Evolutionary conservation across 768 basidiomycete genomes (phyloP).

Genomic region (Suillus subluteus): DNA sequence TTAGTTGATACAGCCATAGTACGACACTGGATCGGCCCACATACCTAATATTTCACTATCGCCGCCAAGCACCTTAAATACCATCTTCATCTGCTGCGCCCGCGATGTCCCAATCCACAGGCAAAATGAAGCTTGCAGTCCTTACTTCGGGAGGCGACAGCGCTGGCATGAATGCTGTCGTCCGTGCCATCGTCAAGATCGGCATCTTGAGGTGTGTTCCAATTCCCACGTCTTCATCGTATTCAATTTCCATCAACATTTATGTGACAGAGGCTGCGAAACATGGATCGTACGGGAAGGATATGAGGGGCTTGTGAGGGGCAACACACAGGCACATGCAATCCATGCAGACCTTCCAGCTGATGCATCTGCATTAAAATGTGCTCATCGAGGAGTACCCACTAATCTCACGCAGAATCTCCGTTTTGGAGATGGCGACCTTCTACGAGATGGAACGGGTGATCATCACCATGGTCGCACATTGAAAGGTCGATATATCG

Average conservation of each 20-base stretch:
- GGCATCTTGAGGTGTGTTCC: slow-evolving; percentile 82
- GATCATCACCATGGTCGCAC: slow-evolving; percentile 69
- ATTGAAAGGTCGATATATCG: slow-evolving; percentile 90
- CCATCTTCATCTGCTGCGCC: not conserved
- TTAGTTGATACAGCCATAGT: not conserved
- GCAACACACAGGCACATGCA: slow-evolving; percentile 58
- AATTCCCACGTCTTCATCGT: slow-evolving; percentile 5
- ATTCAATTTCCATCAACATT: slow-evolving; percentile 14
- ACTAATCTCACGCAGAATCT: slow-evolving; percentile 66
- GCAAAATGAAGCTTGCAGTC: slow-evolving; percentile 84
- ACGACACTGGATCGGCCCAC: slow-evolving; percentile 6
- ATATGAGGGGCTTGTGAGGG: slow-evolving; percentile 95
- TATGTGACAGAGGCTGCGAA: slow-evolving; percentile 79
- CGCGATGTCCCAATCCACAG: slow-evolving; percentile 8
- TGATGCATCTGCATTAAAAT: slow-evolving; percentile 25
- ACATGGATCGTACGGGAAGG: slow-evolving; percentile 97
- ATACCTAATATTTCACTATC: slow-evolving; percentile 11
- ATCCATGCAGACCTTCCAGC: slow-evolving; percentile 33
- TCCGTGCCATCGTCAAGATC: slow-evolving; percentile 90
- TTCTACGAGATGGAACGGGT: slow-evolving; percentile 80
- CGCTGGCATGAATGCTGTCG: slow-evolving; percentile 96
- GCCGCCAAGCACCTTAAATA: slow-evolving; percentile 5
- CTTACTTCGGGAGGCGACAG: slow-evolving; percentile 97
- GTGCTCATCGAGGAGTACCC: slow-evolving; percentile 26
- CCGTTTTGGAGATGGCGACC: slow-evolving; percentile 79